Evolutionary conservation across 139 green algal genomes (phyloP).

Genomic region (Tetradesmus obliquus): DNA sequence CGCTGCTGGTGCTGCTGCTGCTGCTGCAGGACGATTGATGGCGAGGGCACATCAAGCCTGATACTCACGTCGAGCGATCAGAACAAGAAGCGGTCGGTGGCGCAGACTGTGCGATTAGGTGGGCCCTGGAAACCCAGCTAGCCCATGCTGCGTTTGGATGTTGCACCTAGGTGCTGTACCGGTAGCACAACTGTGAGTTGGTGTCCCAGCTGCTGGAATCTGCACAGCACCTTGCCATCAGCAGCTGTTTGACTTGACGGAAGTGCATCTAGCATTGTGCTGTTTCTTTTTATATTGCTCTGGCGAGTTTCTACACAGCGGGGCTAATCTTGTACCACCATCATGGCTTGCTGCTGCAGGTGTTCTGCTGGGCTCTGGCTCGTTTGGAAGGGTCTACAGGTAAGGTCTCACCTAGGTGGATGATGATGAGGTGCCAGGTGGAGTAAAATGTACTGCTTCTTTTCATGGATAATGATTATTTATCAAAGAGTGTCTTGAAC

Average conservation of each 20-base stretch:
- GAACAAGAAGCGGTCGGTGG: neutral
- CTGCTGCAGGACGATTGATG: neutral
- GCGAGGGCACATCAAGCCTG: neutral
- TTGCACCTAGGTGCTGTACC: too few relatives aligned
- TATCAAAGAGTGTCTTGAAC: too few relatives aligned
- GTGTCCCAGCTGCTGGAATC: too few relatives aligned
- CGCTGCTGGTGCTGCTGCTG: neutral
- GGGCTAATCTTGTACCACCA: neutral
- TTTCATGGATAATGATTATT: too few relatives aligned
- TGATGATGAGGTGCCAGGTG: neutral
- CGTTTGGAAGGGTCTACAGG: slow-evolving; percentile 23
- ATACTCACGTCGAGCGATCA: neutral
- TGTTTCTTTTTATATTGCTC: too few relatives aligned
- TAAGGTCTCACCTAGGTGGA: neutral
- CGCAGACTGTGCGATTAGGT: slow-evolving; percentile 14
- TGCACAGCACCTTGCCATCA: too few relatives aligned
- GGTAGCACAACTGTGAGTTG: too few relatives aligned
- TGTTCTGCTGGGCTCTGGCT: slow-evolving; percentile 26
- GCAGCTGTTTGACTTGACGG: too few relatives aligned
- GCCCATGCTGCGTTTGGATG: neutral
- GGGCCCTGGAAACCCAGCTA: neutral
- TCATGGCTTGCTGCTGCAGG: neutral
- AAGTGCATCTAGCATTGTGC: too few relatives aligned
- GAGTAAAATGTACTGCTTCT: too few relatives aligned
- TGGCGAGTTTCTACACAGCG: too few relatives aligned